Percentiles rank a stretch among this genome's conserved stretches.
phyloP scores from a whole-genome alignment of 371 early-diverging fungal species.

The Zopfochytrium polystomum region DNA sequence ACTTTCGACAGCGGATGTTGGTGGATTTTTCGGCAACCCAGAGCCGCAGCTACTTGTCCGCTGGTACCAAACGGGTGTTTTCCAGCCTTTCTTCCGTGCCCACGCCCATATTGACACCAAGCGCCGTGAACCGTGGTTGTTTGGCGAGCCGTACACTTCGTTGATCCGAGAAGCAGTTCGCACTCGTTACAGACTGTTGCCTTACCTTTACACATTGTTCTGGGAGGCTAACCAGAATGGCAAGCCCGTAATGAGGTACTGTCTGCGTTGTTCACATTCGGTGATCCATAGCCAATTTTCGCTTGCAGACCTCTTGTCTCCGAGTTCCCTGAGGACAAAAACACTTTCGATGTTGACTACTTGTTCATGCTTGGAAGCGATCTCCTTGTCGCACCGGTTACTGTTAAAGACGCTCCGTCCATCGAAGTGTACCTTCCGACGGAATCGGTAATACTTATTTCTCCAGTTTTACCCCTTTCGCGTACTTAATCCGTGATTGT shows the following conservation, averaged over 20 bases:
- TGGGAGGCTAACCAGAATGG: conserved; percentile 65
- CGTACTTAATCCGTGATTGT: not conserved
- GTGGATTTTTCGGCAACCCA: conserved; percentile 90
- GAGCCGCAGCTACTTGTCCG: conserved; percentile 73
- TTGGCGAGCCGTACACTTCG: conserved; percentile 72
- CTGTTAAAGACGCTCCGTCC: conserved; percentile 48
- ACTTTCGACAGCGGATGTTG: conserved; percentile 67
- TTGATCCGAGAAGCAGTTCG: conserved; percentile 70
- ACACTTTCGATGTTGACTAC: conserved; percentile 69
- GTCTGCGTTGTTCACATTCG: not conserved
- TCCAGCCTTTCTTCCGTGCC: conserved; percentile 90
- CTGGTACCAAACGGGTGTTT: conserved; percentile 89
- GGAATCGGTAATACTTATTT: conserved; percentile 23
- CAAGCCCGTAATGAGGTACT: conserved; percentile 67
- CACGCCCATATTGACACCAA: conserved; percentile 93
- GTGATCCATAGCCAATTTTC: not conserved
- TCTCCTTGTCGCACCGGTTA: conserved; percentile 75
- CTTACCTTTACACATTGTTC: conserved; percentile 81
- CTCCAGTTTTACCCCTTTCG: conserved; percentile 1
- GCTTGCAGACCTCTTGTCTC: conserved; percentile 72
- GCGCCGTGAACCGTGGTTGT: conserved; percentile 94
- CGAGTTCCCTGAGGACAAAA: conserved; percentile 75
- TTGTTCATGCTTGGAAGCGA: conserved; percentile 79
- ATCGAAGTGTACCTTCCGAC: conserved; percentile 69
- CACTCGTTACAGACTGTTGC: conserved; percentile 72